These are phyloP conservation scores for Salinomyces thailandicus DNA, from an alignment of 2,329 filamentous ascomycete genomes.

Conservation along the genomic window DNA sequence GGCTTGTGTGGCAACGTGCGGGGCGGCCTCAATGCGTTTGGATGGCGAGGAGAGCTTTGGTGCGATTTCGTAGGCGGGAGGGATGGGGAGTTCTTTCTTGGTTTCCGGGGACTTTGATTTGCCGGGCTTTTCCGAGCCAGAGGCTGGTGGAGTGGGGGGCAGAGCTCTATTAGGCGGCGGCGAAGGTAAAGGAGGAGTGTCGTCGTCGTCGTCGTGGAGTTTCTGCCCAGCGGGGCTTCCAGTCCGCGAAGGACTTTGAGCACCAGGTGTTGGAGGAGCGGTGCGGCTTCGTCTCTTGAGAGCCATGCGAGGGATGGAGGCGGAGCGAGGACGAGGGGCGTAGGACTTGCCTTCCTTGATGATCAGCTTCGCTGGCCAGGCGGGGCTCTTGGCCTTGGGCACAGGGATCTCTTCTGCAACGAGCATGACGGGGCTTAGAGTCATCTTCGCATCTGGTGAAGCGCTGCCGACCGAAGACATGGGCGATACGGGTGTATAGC, in stretches of 20 bases:
- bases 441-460: conserved; percentile 7
- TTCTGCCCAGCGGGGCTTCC: conserved; percentile 5
- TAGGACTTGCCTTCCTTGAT: conserved; percentile 20
- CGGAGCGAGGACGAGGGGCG: conserved; percentile 23
- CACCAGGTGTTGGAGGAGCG: conserved; percentile 2
- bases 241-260: conserved; percentile 7
- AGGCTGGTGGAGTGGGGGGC: conserved; percentile 26
- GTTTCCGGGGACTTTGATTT: conserved; percentile 9
- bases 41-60: conserved; percentile 10
- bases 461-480: conserved; percentile 11
- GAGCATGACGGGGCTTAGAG: conserved; percentile 26
- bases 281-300: conserved; percentile 15
- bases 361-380: conserved; percentile 21
- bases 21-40: conserved; percentile 6
- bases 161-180: conserved; percentile 24
- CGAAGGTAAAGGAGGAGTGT: conserved; percentile 22
- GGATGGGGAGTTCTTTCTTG: conserved; percentile 16
- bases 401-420: conserved; percentile 26
- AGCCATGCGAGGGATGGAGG: conserved; percentile 17
- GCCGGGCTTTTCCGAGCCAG: conserved; percentile 18
- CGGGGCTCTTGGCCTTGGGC: conserved; percentile 15
- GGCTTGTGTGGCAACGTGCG: conserved; percentile 16
- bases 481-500: conserved; percentile 19
- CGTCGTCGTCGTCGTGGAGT: conserved; percentile 13
- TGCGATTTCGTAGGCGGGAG: conserved; percentile 15